Conservation (phyloP, 305 asterid genomes). For the Fraxinus dipetala region DNA sequence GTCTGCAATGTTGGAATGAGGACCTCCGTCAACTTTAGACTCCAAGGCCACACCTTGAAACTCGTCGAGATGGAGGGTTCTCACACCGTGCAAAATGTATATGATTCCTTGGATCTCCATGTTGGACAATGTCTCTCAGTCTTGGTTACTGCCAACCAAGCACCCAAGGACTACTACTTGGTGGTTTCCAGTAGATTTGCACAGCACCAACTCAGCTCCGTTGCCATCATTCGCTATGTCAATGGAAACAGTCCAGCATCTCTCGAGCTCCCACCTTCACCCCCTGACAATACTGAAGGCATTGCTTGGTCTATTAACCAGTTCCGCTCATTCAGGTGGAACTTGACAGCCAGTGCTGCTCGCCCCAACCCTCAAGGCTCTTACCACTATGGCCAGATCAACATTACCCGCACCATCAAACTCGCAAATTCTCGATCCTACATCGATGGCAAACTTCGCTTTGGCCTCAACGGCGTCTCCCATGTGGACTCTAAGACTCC, state of each 20-base stretch:
- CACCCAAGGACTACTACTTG: conserved; percentile 63
- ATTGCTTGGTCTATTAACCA: conserved; percentile 84
- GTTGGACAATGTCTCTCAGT: conserved; percentile 79
- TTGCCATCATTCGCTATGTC: conserved; percentile 50
- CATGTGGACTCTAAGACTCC: conserved; percentile 62
- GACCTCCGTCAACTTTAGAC: conserved; percentile 57
- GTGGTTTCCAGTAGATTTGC: conserved; percentile 68
- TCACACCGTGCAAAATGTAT: conserved; percentile 65
- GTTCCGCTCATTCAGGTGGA: conserved; percentile 84
- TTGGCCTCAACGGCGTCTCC: conserved; percentile 67
- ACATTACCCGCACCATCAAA: conserved; percentile 82
- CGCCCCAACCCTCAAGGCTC: conserved; percentile 96
- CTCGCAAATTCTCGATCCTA: conserved; percentile 37
- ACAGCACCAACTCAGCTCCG: conserved; percentile 36
- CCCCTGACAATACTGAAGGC: conserved; percentile 53
- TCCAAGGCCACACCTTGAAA: conserved; percentile 71
- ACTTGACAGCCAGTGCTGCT: conserved; percentile 83
- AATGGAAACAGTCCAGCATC: conserved; percentile 47
- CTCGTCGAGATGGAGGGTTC: conserved; percentile 83
- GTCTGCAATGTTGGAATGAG: conserved; percentile 71
- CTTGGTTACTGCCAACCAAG: conserved; percentile 57
- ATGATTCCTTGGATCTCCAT: conserved; percentile 68
- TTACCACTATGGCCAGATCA: conserved; percentile 78
- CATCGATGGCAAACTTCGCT: conserved; percentile 63
- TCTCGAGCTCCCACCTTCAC: conserved; percentile 52